Evolutionary conservation across 2,329 filamentous ascomycete genomes (phyloP).

Genomic region (Teratosphaeria viscida): DNA sequence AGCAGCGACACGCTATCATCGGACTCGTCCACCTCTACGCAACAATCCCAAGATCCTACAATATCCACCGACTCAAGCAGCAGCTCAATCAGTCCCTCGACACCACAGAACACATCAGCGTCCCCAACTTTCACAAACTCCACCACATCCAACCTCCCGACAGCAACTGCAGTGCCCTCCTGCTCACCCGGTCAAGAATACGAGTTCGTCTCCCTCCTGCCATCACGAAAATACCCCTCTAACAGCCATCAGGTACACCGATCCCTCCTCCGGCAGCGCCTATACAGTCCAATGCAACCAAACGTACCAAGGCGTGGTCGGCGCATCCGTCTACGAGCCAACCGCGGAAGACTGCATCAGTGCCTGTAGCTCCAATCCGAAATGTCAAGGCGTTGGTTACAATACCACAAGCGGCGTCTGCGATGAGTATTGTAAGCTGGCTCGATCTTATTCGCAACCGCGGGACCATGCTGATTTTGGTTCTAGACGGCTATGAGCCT

Average conservation of each 20-base stretch:
- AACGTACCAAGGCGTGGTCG: constrained; percentile 1
- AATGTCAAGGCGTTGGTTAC: neutral
- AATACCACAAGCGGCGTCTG: neutral
- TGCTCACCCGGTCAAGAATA: neutral
- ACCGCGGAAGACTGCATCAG: constrained; percentile 1
- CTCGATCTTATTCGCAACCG: neutral
- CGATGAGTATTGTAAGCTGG: neutral
- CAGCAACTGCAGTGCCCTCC: neutral
- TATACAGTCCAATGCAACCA: constrained; percentile 2
- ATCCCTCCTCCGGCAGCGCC: neutral
- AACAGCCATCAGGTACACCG: neutral
- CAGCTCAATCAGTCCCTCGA: too few species aligned
- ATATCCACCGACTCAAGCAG: too few species aligned
- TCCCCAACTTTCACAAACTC: neutral
- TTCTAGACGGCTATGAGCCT: neutral
- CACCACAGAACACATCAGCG: neutral
- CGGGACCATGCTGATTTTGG: neutral
- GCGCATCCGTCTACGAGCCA: neutral
- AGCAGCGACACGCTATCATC: neutral
- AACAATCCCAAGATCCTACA: neutral
- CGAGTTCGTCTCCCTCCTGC: neutral
- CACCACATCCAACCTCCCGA: neutral
- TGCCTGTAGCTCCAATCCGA: neutral
- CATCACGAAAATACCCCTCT: neutral
- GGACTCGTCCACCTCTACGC: neutral